phyloP scores from a whole-genome alignment of 2,329 filamentous ascomycete genomes.

The Beauveria sp. region DNA sequence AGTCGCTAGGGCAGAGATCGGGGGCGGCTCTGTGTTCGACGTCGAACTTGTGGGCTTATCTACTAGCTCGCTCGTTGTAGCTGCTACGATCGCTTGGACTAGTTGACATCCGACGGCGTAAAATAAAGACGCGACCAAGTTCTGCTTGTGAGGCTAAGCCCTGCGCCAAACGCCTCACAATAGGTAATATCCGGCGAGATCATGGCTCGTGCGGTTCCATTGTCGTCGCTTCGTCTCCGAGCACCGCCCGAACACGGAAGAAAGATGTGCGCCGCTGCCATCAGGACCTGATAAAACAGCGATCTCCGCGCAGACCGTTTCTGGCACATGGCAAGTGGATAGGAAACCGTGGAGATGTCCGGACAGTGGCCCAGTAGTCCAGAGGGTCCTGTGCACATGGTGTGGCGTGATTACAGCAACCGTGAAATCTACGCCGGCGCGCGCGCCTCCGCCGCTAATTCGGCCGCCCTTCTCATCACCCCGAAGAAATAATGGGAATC shows the following conservation, averaged over 20 bases:
- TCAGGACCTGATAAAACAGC: too few relatives aligned
- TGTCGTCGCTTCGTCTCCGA: too few relatives aligned
- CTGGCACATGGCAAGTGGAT: slow-evolving; percentile 4
- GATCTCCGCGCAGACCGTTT: background rate
- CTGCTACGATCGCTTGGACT: too few relatives aligned
- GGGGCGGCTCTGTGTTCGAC: too few relatives aligned
- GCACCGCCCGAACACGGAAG: too few relatives aligned
- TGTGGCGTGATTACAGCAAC: background rate
- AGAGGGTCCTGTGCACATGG: background rate
- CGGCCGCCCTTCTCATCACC: background rate
- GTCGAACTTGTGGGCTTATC: too few relatives aligned
- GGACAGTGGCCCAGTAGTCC: background rate
- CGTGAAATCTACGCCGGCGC: background rate
- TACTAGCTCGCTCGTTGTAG: too few relatives aligned
- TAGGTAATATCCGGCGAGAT: background rate
- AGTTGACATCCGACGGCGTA: too few relatives aligned
- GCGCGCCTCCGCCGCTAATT: background rate
- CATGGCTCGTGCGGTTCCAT: too few relatives aligned
- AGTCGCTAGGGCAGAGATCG: too few relatives aligned
- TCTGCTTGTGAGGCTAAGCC: background rate
- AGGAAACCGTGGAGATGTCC: background rate
- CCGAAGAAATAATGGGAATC: background rate
- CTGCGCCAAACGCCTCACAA: background rate
- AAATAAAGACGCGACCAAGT: too few relatives aligned
- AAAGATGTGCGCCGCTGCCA: too few relatives aligned